Base-by-base conservation (phyloP, 192 early-diverging fungal species). In the Tieghemiomyces parasiticus region DNA sequence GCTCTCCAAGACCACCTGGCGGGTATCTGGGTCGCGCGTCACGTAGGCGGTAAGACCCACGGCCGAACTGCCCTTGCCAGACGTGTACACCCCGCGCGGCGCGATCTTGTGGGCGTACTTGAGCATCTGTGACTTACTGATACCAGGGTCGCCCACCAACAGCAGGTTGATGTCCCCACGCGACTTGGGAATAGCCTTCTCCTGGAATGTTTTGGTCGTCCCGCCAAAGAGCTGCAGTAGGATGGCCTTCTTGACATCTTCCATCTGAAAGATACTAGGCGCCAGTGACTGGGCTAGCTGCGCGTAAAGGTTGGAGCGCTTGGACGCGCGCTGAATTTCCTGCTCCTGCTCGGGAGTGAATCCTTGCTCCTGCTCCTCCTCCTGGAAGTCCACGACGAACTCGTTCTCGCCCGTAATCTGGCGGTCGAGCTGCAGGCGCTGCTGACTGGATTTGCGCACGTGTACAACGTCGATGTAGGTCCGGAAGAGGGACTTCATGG, bases 241-340 rank as follows among this genome's bases (percentile, higher is more conserved):
- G 31, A 94, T 82, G 3, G 92, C 95, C 68, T 94, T 93, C 75
- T 98, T 98, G n/a, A 96, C 91, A 70, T 96, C 92, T 32, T 95
- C 90, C 74, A 95, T 78, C 65, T 91, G 93, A 61, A 79, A 94
- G 64, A 98, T 95, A 59, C 88, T 90, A 42, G 95, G 95, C 2
- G 93, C 91, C 62, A 97, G 71, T 32, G 92, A 95, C 4, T 79
- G 75, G 6, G 94, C 72, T 50, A 97, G 69, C 10, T 79, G 75
- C 25, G 92, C 91, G 64, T 94, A 92, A 35, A 94, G 63, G 61
- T 90, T 77, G 28, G 77, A 75, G 4, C 78, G 63, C 54, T 75
- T 64, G 12, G 88, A 67, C 62, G 92, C 72, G 29, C 72, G 75
- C 28, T 65, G 45, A 45, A 94, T 81, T 61, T 79, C 65, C 0